Evolutionary conservation across 495 filamentous ascomycete genomes (phyloP), one percentile per base, ranked within the genome.

Genomic region (Penicillium bovifimosum): DNA sequence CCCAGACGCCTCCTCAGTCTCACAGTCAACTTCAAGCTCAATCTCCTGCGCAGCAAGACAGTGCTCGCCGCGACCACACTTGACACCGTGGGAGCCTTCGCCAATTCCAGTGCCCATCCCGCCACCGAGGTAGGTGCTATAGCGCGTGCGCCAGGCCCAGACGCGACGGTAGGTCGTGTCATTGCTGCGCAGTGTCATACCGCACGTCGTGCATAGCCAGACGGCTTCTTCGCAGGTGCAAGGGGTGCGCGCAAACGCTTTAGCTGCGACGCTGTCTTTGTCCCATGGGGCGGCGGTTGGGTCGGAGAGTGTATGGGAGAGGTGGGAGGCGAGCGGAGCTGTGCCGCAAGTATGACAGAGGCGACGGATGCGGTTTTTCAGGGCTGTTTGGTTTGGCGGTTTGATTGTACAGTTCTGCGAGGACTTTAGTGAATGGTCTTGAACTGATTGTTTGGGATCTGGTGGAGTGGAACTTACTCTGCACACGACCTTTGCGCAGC

Each of bases 131-230:
- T 82, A 84, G 16, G 84, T 83, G 41, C 84, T 83, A 70, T 95
- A 96, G n/a, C 86, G 80, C 18, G 82, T 89, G 16, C 91, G 85
- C 90, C 91, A 96, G 17, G 75, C 82, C 91, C 91, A 96, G 32
- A 90, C 85, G 32, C 86, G 84, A 34, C 79, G 73, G 68, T 96
- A 95, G 27, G 84, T 86, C 11, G 77, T 79, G 61, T 96, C 90
- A 14, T 79, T 78, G 36, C 74, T 79, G 20, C 81, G 76, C 34
- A 93, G 79, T 10, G 76, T 74, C 53, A 83, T 76, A 2, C 90
- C 90, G 62, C 91, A 95, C 5, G 82, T 78, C 39, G 84, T 78
- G 67, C 91, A 96, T 24, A 96, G 78, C 86, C 88, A 93, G 50
- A 90, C 76, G 2, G 76, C 74, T 18, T 78, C 72, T 3, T 75